Conservation (phyloP, 139 green algal species). For the Coelastrella sp. region DNA sequence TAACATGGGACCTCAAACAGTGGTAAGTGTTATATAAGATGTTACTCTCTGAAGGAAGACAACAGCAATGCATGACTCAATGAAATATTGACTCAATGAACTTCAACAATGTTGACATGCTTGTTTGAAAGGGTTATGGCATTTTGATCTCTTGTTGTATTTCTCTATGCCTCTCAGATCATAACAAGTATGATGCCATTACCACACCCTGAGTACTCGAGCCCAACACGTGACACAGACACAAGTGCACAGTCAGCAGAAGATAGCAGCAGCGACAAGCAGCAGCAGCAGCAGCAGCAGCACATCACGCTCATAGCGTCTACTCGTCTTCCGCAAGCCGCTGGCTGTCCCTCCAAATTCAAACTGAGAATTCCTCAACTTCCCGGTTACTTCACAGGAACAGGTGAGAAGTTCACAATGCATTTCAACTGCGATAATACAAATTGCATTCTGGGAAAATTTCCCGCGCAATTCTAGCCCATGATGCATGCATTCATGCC, state of each 20-base stretch:
- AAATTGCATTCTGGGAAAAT: constrained; percentile 75
- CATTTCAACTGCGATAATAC: constrained; percentile 48
- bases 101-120: background rate
- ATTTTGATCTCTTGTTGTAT: background rate
- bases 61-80: background rate
- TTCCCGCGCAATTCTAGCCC: constrained; percentile 48
- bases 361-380: constrained; percentile 69
- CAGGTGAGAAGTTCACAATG: constrained; percentile 75
- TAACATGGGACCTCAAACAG: constrained; percentile 74
- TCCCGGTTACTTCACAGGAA: constrained; percentile 87
- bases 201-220: constrained; percentile 21
- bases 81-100: background rate
- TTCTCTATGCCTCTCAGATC: constrained; percentile 47
- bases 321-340: constrained; percentile 64
- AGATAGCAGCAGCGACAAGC: background rate
- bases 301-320: constrained; percentile 75
- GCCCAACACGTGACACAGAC: constrained; percentile 13
- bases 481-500: background rate
- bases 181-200: constrained; percentile 63
- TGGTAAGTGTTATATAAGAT: constrained; percentile 59
- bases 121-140: background rate
- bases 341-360: constrained; percentile 48
- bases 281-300: constrained; percentile 15
- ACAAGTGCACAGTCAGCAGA: background rate
- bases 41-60: background rate